Evolutionary conservation across 805 yeast genomes (phyloP).

Genomic region (Candida parachauliodes): DNA sequence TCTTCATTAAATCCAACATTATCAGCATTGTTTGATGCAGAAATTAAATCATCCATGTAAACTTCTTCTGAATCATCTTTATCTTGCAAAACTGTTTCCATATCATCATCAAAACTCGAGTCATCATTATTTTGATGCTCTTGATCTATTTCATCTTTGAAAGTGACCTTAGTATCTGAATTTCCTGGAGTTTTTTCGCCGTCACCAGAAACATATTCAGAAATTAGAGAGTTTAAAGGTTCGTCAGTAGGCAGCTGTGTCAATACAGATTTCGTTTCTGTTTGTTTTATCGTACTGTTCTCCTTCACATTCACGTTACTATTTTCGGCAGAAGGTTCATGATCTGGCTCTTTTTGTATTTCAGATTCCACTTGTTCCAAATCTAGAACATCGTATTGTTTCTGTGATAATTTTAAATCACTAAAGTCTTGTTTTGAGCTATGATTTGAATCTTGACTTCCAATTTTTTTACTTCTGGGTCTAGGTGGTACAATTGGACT

Average conservation of each 20-base stretch:
- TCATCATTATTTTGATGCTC: slow-evolving; percentile 14
- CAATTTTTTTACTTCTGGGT: neutral
- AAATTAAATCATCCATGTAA: too few species aligned
- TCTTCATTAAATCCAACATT: too few species aligned
- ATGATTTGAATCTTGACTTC: neutral
- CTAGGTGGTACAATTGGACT: slow-evolving; percentile 2
- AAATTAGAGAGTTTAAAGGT: slow-evolving; percentile 4
- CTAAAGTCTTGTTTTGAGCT: too few species aligned
- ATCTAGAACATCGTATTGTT: too few species aligned
- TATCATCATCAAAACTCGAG: slow-evolving; percentile 29
- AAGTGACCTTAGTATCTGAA: slow-evolving; percentile 23
- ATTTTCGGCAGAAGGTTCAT: too few species aligned
- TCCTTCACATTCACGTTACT: too few species aligned
- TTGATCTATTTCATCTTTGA: slow-evolving; percentile 23
- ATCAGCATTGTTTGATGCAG: too few species aligned
- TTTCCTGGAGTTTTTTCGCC: slow-evolving; percentile 34
- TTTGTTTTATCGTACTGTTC: too few species aligned
- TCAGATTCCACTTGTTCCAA: too few species aligned
- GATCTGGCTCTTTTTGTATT: too few species aligned
- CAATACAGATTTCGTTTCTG: too few species aligned
- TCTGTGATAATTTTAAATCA: too few species aligned
- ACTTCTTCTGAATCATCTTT: slow-evolving; percentile 12
- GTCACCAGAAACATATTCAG: slow-evolving; percentile 13
- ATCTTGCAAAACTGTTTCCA: slow-evolving; percentile 27
- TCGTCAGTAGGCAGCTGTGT: neutral